These are phyloP conservation scores for Prunus persica DNA, from an alignment of 306 rosid genomes.

Conservation along the genomic window Prunus_persica_NCBIv2 NC_034012.1:19206501-19207000, in stretches of 20 bases:
- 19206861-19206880: background rate
- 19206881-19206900: too few relatives aligned
- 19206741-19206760: background rate
- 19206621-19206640: constrained; percentile 5
- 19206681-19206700: constrained; percentile 11
- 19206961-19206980: fast-evolving
- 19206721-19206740: background rate
- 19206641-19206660: background rate
- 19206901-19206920: too few relatives aligned
- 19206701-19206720: constrained; percentile 5
- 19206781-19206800: background rate
- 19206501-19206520: too few relatives aligned
- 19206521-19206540: too few relatives aligned
- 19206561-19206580: too few relatives aligned
- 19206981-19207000: too few relatives aligned
- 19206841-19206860: background rate
- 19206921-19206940: too few relatives aligned
- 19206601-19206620: constrained; percentile 5
- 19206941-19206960: too few relatives aligned
- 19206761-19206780: background rate
- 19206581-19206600: too few relatives aligned
- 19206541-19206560: too few relatives aligned
- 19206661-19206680: background rate
- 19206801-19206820: background rate
- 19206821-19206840: background rate